phyloP scores from a whole-genome alignment of 129 eudicot genomes.

The Logfia minima region DNA sequence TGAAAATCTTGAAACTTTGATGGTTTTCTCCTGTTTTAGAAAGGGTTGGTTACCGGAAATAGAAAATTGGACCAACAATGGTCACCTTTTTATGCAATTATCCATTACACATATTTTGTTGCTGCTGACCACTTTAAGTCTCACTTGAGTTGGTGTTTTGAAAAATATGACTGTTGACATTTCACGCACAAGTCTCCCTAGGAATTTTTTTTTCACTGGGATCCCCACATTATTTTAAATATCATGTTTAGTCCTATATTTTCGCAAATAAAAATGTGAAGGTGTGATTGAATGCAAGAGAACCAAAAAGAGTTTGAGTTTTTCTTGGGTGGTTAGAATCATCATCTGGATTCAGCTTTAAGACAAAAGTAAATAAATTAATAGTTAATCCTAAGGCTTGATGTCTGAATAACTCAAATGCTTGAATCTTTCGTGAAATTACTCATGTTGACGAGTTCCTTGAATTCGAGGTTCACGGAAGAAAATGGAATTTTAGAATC shows the following conservation, averaged over 20 bases:
- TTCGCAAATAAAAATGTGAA: not conserved
- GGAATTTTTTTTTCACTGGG: not conserved
- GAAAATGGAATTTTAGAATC: not conserved
- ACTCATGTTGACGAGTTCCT: conserved; percentile 15
- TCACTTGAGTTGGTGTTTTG: conserved; percentile 9
- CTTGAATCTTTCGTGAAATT: conserved; percentile 1
- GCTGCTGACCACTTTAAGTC: conserved; percentile 15
- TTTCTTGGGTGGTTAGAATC: not conserved
- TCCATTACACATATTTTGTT: not conserved
- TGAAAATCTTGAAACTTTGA: not conserved
- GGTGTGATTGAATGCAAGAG: not conserved
- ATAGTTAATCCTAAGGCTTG: not conserved
- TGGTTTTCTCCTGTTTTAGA: not conserved
- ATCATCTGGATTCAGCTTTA: conserved; percentile 1
- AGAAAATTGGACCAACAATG: not conserved
- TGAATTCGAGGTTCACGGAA: conserved; percentile 1
- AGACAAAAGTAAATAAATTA: not conserved
- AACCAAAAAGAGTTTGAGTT: not conserved
- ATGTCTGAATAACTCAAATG: not conserved
- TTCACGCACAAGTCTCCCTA: conserved; percentile 7
- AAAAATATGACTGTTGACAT: conserved; percentile 19
- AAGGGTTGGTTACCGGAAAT: not conserved
- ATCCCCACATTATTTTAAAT: not conserved
- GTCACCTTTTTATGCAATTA: not conserved
- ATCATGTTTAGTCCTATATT: conserved; percentile 12